phyloP scores from a whole-genome alignment of 805 yeast genomes.

The Yamadazyma sp. region DNA sequence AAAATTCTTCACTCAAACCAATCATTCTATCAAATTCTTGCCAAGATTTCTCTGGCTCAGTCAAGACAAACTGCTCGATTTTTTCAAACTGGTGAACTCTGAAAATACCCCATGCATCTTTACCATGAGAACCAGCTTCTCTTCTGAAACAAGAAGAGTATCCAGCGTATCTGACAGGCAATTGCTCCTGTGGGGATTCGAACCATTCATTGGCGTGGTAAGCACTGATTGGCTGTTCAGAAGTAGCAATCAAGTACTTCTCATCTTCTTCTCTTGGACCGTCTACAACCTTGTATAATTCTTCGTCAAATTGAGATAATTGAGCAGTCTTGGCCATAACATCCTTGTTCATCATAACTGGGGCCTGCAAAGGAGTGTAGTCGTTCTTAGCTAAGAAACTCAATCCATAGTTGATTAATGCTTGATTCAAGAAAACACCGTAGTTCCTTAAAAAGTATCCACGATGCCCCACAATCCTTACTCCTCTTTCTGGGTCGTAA shows the following conservation, averaged over 20 bases:
- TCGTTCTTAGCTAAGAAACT: constrained; percentile 74
- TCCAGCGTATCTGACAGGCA: constrained; percentile 96
- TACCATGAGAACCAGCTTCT: constrained; percentile 99
- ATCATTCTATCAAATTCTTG: constrained; percentile 96
- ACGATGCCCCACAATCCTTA: constrained; percentile 95
- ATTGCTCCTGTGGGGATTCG: constrained; percentile 93
- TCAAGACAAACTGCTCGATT: constrained; percentile 91
- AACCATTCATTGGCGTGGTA: constrained; percentile 98
- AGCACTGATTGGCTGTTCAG: constrained; percentile 98
- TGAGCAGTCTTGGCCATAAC: constrained; percentile 99
- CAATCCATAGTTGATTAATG: constrained; percentile 94
- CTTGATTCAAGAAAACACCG: constrained; percentile 98
- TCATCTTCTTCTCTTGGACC: constrained; percentile 76
- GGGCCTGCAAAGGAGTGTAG: constrained; percentile 93
- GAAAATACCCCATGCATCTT: constrained; percentile 99
- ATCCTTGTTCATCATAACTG: constrained; percentile 99
- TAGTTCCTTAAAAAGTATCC: constrained; percentile 93
- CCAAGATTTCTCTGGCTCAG: constrained; percentile 99
- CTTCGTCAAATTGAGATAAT: constrained; percentile 96
- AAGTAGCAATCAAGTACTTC: constrained; percentile 95
- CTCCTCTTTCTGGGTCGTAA: constrained; percentile 98
- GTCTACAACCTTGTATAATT: constrained; percentile 92
- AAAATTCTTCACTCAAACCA: constrained; percentile 84
- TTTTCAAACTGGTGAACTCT: constrained; percentile 98
- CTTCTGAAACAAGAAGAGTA: constrained; percentile 98